Evolutionary conservation across 2,329 filamentous ascomycete genomes (phyloP), one percentile per base, ranked within the genome.

Genomic region (Colletotrichum sp.): DNA sequence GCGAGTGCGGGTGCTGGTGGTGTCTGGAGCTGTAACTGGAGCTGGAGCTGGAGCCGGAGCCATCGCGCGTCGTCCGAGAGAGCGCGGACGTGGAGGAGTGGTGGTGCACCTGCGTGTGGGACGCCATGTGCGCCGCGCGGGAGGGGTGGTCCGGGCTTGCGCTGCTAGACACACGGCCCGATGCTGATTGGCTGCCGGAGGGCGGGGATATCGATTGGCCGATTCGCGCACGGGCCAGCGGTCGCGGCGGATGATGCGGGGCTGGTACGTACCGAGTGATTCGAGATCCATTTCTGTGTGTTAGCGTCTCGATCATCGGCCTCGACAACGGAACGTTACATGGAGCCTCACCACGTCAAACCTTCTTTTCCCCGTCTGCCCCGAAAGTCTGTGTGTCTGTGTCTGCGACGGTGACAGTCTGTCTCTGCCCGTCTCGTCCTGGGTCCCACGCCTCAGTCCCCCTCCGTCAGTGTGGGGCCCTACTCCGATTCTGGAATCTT

Each of bases 261-360:
- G 30, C 13, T 8, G 28, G 8, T 36, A 73, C 70, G 70, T 73
- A 69, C 48, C 16, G 13, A 26, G 12, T 21, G 38, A 48, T 48
- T n/a, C 63, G 28, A 72, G 58, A 38, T 76, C 70, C 71, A 67
- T 65, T 65, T 52, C 63, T 38, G 21, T 18, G 52, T 69, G 57
- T 76, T 74, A 76, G 74, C 65, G 74, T 65, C 32, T 48, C 65
- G 74, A 73, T 73, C 70, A 30, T 69, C 70, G 64, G 57, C 34
- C 58, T 73, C 48, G 70, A 76, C 64, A 74, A 76, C 74, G 74
- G 71, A 76, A 76, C 74, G 74, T 76, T 76, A 76, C 74, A 76
- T 76, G 71, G 74, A 69, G 57, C 74, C 74, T 74, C 74, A 74
- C 74, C 71, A 74, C 71, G 58, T 74, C 74, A 74, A 76, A 74